These are phyloP conservation scores for Starmerella roubikii DNA, from an alignment of 805 yeast genomes.

Conservation along the genomic window DNA sequence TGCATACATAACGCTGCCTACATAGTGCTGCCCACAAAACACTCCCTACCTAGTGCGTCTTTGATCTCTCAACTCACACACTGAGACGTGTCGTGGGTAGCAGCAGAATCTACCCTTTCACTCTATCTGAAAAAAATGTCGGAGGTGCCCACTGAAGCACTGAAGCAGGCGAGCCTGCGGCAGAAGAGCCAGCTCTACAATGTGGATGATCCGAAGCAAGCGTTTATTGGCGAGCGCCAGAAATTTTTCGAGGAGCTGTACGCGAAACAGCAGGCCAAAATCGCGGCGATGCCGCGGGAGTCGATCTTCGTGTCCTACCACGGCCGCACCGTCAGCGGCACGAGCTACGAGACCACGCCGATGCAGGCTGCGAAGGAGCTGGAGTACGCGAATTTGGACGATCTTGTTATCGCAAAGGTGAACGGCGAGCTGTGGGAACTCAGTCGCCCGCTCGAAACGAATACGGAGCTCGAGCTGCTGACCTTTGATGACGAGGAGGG, in stretches of 20 bases:
- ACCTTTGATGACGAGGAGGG: conserved; percentile 94
- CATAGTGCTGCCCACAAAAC: too few relatives aligned
- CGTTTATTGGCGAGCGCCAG: conserved; percentile 66
- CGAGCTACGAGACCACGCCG: conserved; percentile 83
- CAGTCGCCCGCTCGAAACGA: conserved; percentile 81
- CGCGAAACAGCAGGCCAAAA: conserved; percentile 58
- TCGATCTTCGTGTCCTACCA: conserved; percentile 74
- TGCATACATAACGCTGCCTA: too few relatives aligned
- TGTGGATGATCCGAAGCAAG: conserved; percentile 58
- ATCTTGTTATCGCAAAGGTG: conserved; percentile 82
- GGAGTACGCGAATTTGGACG: conserved; percentile 77
- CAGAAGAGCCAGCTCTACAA: conserved; percentile 17
- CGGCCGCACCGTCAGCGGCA: conserved; percentile 65
- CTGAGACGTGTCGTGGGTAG: too few relatives aligned
- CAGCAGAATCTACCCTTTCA: too few relatives aligned
- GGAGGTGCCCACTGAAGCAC: conserved; percentile 10
- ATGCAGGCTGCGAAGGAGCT: conserved; percentile 69
- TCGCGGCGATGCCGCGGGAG: conserved; percentile 46
- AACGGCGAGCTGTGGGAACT: conserved; percentile 90
- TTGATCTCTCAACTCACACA: too few relatives aligned
- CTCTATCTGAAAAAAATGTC: conserved; percentile 5
- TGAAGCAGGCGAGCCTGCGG: conserved; percentile 9
- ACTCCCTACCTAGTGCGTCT: too few relatives aligned
- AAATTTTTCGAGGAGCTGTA: conserved; percentile 67
- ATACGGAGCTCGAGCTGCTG: conserved; percentile 54